Conservation (phyloP, 805 yeast genomes). For the Cyberlindnera maritima region DNA sequence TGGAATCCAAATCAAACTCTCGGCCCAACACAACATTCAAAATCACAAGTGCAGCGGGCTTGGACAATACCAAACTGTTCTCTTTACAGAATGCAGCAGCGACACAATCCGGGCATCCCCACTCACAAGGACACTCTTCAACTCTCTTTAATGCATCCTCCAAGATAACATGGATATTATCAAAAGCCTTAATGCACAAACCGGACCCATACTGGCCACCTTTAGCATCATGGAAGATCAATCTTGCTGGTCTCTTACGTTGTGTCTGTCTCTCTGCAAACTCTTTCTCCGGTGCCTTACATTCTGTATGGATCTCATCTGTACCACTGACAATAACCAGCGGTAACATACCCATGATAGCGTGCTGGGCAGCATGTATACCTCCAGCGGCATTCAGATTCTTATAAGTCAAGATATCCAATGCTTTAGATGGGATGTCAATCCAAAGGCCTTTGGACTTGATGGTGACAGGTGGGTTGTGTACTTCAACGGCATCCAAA, state of each 20-base stretch:
- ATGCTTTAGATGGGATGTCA: constrained; percentile 69
- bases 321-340: constrained; percentile 66
- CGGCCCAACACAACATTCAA: constrained; percentile 59
- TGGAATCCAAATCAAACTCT: constrained; percentile 41
- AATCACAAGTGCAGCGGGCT: constrained; percentile 77
- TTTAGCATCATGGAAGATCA: constrained; percentile 78
- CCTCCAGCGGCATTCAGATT: constrained; percentile 77
- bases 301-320: constrained; percentile 85
- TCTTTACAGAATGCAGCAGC: constrained; percentile 82
- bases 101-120: constrained; percentile 79
- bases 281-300: constrained; percentile 97
- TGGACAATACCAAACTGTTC: constrained; percentile 76
- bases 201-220: constrained; percentile 85
- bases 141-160: constrained; percentile 57
- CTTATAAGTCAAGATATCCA: constrained; percentile 57
- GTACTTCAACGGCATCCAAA: constrained; percentile 91
- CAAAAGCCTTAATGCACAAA: constrained; percentile 74
- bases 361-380: constrained; percentile 96
- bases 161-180: constrained; percentile 66
- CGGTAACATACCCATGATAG: constrained; percentile 76
- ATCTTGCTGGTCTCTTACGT: constrained; percentile 81
- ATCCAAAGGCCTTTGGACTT: constrained; percentile 88
- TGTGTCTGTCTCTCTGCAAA: constrained; percentile 71
- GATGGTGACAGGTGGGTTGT: constrained; percentile 75
- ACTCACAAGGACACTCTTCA: constrained; percentile 63